These are phyloP conservation scores for Aspergillus leporis DNA, from an alignment of 495 filamentous ascomycete species.

Conservation along the genomic window DNA sequence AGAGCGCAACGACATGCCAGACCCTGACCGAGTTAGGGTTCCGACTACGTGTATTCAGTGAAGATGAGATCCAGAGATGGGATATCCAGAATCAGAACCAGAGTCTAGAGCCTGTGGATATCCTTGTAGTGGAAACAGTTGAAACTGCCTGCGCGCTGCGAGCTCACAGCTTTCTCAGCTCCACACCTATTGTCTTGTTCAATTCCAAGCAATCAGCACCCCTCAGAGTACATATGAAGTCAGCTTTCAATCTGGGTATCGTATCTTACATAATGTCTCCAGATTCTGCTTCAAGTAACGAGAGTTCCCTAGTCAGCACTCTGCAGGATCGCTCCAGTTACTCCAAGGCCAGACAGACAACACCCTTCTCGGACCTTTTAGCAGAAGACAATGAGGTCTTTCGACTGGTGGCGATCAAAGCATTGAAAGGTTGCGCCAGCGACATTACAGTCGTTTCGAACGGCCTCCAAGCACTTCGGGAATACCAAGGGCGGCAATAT, in stretches of 20 bases:
- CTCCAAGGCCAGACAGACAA: background rate
- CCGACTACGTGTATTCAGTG: background rate
- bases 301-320: background rate
- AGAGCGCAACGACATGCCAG: background rate
- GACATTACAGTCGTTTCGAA: background rate
- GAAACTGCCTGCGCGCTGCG: constrained; percentile 45
- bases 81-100: constrained; percentile 24
- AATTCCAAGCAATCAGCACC: constrained; percentile 18
- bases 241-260: background rate
- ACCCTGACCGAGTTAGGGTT: background rate
- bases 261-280: background rate
- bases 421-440: background rate
- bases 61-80: no score
- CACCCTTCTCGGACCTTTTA: background rate
- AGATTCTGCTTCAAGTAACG: background rate
- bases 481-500: constrained; percentile 50
- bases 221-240: background rate
- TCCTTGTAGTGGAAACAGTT: no score
- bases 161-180: no score
- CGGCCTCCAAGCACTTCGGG: constrained; percentile 49
- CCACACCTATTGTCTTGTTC: no score
- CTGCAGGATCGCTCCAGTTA: background rate
- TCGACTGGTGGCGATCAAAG: background rate
- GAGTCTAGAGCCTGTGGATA: no score
- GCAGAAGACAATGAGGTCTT: background rate